These are phyloP conservation scores for Colletotrichum sp. DNA, from an alignment of 2,329 filamentous ascomycete genomes.

Conservation along the genomic window DNA sequence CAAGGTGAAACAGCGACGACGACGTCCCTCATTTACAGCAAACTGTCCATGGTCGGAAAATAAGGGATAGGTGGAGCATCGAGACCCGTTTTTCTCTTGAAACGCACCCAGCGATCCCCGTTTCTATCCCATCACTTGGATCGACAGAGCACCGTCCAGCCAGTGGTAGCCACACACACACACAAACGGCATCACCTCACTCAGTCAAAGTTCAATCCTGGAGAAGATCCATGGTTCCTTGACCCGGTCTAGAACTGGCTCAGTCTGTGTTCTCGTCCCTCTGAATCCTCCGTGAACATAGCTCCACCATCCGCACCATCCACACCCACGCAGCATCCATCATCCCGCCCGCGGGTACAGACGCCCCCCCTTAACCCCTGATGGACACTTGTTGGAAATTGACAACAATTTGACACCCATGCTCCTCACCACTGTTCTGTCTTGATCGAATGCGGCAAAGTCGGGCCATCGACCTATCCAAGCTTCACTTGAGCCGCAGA, in stretches of 20 bases:
- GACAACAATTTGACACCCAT: slow-evolving; percentile 4
- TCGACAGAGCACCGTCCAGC: neutral
- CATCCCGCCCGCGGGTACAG: neutral
- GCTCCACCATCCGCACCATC: neutral
- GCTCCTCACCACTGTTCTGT: neutral
- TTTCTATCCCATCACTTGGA: neutral
- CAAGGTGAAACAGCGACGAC: slow-evolving; percentile 10
- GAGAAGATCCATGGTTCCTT: neutral
- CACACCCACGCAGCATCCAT: neutral
- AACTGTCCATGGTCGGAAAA: slow-evolving; percentile 5
- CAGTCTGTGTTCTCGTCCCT: neutral
- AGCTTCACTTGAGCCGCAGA: neutral
- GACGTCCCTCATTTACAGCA: slow-evolving; percentile 1
- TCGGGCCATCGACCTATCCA: neutral
- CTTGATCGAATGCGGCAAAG: neutral
- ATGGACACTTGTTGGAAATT: slow-evolving; percentile 4
- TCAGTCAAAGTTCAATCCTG: neutral
- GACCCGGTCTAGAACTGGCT: neutral
- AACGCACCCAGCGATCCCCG: slow-evolving; percentile 1
- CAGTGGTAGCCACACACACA: neutral
- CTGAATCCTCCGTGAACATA: neutral
- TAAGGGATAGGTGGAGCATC: slow-evolving; percentile 7
- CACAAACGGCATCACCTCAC: neutral
- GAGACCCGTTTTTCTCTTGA: neutral
- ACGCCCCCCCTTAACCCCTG: neutral